Evolutionary conservation across 176 grass and related monocot species (phyloP), one percentile per base, ranked within the genome.

Genomic region (Oryza longistaminata): DNA sequence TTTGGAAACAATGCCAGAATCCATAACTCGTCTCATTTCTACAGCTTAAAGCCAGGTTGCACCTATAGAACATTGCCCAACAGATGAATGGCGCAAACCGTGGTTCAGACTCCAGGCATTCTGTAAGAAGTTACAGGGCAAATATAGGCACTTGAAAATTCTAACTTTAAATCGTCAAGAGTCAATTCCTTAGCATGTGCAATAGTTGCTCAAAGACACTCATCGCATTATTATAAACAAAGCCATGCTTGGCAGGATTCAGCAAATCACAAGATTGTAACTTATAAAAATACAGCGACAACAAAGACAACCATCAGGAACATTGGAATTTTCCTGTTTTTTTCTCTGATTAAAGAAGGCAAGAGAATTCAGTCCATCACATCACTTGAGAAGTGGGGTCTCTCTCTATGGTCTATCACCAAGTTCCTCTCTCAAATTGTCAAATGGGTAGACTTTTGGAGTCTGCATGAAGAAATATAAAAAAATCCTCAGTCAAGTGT

Each of bases 391-490:
- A 21, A 6, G 58, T 11, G 10, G 2, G 27, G 2, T 33, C 43
- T 67, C 70, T 52, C 88, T 74, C 62, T 90, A 95, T 52, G 88
- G 82, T 67, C 94, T 82, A 70, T 85, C 92, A 64, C 93, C 97
- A 55, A 99, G 93, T 55, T 99, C 97, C 10, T 34, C 88, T 37
- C 90, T 91, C 84, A 99, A 86, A 85, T 96, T 94, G 86, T 94
- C 97, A 1, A 78, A 96, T 8, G 93, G 97, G 77, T 99, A 99
- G 21, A 99, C 90, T 92, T 99, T 99, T 83, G 97, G 97, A 29
- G 97, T 93, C 97, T 99, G 88, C 73, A 83, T 70, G 22, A 58
- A 73, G 31, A 43, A 84, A 74, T 35, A 81, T 11, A 9, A 66
- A 0, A n/a, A 50, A 50, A 72, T 13, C 35, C 19, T 78, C 22